Evolutionary conservation across 139 green algal species (phyloP).

Genomic region (Tetraselmis striata): DNA sequence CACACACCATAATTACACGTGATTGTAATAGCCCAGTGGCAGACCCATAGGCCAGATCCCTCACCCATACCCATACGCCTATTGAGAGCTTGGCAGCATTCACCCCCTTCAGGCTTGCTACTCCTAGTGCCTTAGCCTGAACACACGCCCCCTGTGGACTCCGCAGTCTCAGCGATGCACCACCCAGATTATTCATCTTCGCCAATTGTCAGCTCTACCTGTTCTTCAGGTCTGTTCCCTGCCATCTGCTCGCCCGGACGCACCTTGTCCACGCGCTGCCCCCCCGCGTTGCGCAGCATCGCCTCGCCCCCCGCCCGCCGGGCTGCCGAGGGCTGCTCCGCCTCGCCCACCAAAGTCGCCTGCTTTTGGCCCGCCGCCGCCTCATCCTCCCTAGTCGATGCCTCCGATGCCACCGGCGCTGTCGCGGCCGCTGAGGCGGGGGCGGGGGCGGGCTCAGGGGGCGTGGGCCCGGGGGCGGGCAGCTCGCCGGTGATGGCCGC

Average conservation of each 20-base stretch:
- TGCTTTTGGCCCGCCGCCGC: not conserved
- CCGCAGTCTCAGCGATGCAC: no score
- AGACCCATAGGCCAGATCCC: no score
- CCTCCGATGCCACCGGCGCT: not conserved
- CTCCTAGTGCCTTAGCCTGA: no score
- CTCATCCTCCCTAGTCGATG: not conserved
- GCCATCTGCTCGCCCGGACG: not conserved
- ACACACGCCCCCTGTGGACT: no score
- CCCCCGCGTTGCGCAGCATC: not conserved
- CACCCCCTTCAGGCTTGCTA: not conserved
- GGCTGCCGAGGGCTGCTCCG: not conserved
- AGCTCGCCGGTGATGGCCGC: not conserved
- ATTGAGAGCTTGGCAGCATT: no score
- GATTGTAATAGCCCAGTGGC: no score
- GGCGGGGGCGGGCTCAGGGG: no score
- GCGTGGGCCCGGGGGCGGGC: not conserved
- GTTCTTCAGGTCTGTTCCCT: not conserved
- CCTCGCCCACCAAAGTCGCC: not conserved
- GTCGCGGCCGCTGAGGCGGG: not conserved
- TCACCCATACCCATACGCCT: no score
- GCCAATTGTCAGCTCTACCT: not conserved
- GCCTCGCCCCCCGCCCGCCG: not conserved
- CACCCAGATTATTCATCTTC: no score
- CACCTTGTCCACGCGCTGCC: not conserved
- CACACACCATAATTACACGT: no score